Evolutionary conservation across 169 alveolate genomes (phyloP), one percentile per base, ranked within the genome.

Genomic region (Hepatocystis sp.): DNA sequence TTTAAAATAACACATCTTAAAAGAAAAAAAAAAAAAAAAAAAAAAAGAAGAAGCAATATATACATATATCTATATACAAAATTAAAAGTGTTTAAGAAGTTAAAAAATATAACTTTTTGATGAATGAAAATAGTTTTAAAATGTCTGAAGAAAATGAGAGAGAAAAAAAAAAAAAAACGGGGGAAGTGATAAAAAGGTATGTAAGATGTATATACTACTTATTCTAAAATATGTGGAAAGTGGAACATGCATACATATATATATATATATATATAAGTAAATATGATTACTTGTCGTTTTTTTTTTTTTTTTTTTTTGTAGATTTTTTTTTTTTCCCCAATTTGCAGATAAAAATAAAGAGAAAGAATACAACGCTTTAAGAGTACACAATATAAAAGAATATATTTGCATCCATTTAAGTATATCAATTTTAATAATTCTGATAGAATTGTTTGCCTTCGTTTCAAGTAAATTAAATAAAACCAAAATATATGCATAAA

Each of bases 71-170:
- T 47, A n/a, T 17, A 47, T 47, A 47, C n/a, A n/a, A n/a, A n/a
- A n/a, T 53, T 42, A 11, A 40, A 51, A 17, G 28, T 44, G 13
- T 42, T 15, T 25, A 52, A 25, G 53, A 25, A 30, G 40, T 51
- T 2, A 51, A 5, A 55, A 67, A 21, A 1, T 28, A 34, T 34
- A 34, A 67, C 30, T n/a, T 44, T 42, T 67, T 32, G 15, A 58
- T 71, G 86, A 71, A 71, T 71, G 71, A 13, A 46, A 40, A 71
- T 19, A 56, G 42, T 44, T 21, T 34, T 42, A 55, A 71, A 34
- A 71, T 71, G 86, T 68, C 55, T 44, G 76, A 58, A 44, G 76
- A 71, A 44, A 56, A 56, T 56, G 86, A 71, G 47, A 71, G 28
- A 8, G 17, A 44, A 5, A 63, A 34, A 40, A 53, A 47, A 30